Base-by-base conservation (phyloP, 1,284 basidiomycete genomes). In the Melampsora americana region DNA sequence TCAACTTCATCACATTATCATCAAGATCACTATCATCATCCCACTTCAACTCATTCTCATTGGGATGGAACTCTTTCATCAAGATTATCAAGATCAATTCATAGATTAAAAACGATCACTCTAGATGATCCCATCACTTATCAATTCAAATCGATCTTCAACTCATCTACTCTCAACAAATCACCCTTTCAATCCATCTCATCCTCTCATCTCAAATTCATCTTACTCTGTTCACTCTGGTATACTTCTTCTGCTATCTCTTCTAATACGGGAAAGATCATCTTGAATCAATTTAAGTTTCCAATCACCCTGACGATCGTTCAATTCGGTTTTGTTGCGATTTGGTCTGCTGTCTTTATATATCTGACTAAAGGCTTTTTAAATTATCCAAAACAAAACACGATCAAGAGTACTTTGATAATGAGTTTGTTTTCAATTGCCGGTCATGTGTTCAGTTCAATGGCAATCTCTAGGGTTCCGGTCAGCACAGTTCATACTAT, bases 401-500 rank as follows among this genome's bases (percentile, higher is more conserved):
- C 96, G 78, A 81, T 98, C 26, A 85, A 84, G 77, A 90, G 87
- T 77, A 95, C 95, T 0, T 83, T 93, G 30, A 92, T 93, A 5
- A 95, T 98, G 91, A 93, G 93, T 35, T 86, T 92, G 74, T 99
- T 99, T 84, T 87, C 87, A 78, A 87, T 98, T 59, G 92, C 91
- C n/a, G 96, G 96, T 0, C 96, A 99, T 83, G 93, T 98, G 80
- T 95, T 96, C 81, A 93, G 92, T 39, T 95, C 92, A 79, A 90
- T 99, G 84, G 96, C 95, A 28, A 98, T 99, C 78, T 92, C 92
- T 53, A 87, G 93, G 73, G 96, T 98, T 77, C 93, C 92, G 5
- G 95, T 99, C 75, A 94, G 92, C 85, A 99, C 96, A 0, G 94
- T 98, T 30, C 96, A 99, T 82, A 99, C 95, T 44, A 97, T 98